These are phyloP conservation scores for Globisporangium megalacanthum DNA, from an alignment of 352 stramenopile genomes.

Conservation along the genomic window DNA sequence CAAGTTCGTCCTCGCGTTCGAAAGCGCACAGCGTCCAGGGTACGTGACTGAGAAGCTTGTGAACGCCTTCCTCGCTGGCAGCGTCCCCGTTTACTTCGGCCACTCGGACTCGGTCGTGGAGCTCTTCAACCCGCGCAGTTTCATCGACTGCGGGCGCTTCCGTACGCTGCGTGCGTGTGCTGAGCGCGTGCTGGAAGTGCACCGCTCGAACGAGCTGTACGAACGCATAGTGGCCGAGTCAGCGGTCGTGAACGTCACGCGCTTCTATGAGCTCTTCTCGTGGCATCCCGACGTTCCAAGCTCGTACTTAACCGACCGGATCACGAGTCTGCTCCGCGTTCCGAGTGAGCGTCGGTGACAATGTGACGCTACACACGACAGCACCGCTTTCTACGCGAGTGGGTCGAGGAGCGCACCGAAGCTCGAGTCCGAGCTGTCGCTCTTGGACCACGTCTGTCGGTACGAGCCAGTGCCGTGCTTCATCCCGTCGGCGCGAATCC, in stretches of 20 bases:
- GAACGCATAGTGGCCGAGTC: slow-evolving; percentile 20
- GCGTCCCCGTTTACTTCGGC: slow-evolving; percentile 51
- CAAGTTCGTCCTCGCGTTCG: slow-evolving; percentile 70
- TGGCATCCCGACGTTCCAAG: slow-evolving; percentile 5
- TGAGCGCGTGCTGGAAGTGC: slow-evolving; percentile 27
- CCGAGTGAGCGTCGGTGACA: too few species aligned
- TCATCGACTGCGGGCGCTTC: slow-evolving; percentile 50
- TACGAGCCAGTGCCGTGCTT: slow-evolving; percentile 34
- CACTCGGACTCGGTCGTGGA: slow-evolving; percentile 29
- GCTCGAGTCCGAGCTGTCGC: slow-evolving; percentile 21
- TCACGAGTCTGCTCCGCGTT: neutral
- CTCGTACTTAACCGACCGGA: neutral
- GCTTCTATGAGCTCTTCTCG: slow-evolving; percentile 17
- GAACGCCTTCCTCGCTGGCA: slow-evolving; percentile 49
- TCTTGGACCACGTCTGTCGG: slow-evolving; percentile 15
- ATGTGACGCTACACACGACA: too few species aligned
- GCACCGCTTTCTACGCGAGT: slow-evolving; percentile 13
- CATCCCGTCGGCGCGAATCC: slow-evolving; percentile 51
- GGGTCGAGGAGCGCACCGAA: slow-evolving; percentile 27
- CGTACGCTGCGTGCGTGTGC: slow-evolving; percentile 30
- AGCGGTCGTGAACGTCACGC: slow-evolving; percentile 24
- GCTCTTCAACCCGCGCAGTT: slow-evolving; percentile 44
- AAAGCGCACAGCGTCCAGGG: slow-evolving; percentile 34
- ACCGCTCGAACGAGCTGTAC: slow-evolving; percentile 30
- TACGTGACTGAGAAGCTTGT: slow-evolving; percentile 22